These are phyloP conservation scores for Acanthamoeba polyphaga DNA, from an alignment of 208 protist species.

Conservation along the genomic window DNA sequence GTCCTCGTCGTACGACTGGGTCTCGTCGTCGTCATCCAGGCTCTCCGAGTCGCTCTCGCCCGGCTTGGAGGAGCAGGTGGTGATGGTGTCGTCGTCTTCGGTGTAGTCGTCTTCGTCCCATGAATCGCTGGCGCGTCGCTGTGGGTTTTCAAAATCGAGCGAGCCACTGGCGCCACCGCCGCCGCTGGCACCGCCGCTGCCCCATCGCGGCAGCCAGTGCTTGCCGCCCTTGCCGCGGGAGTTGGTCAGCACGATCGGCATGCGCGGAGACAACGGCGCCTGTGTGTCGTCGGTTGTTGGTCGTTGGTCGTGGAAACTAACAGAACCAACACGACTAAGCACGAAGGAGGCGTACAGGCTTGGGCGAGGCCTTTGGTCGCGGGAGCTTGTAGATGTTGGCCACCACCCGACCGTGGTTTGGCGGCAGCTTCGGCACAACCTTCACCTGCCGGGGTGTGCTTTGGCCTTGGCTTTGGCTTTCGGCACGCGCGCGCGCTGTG, in stretches of 20 bases:
- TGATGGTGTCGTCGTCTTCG: background rate
- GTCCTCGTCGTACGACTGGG: background rate
- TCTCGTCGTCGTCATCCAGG: background rate
- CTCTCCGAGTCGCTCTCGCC: background rate
- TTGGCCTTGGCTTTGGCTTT: background rate
- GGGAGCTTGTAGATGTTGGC: slow-evolving; percentile 29
- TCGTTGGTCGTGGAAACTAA: too few relatives aligned
- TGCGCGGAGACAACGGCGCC: background rate
- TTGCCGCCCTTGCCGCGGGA: background rate
- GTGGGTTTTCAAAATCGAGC: background rate
- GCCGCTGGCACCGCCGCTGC: background rate
- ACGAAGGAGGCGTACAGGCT: background rate
- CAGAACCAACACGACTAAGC: background rate
- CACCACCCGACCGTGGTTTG: background rate
- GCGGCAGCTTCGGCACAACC: background rate
- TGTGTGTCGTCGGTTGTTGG: background rate
- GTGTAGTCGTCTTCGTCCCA: background rate
- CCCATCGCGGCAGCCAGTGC: slow-evolving; percentile 30
- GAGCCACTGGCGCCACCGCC: too few relatives aligned
- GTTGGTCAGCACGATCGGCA: background rate
- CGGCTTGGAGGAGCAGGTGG: background rate
- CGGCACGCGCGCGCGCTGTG: background rate
- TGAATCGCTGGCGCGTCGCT: background rate
- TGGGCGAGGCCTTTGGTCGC: background rate
- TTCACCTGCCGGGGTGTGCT: background rate